Conservation (phyloP, 495 filamentous ascomycete genomes). For the Clohesyomyces aquaticus region DNA sequence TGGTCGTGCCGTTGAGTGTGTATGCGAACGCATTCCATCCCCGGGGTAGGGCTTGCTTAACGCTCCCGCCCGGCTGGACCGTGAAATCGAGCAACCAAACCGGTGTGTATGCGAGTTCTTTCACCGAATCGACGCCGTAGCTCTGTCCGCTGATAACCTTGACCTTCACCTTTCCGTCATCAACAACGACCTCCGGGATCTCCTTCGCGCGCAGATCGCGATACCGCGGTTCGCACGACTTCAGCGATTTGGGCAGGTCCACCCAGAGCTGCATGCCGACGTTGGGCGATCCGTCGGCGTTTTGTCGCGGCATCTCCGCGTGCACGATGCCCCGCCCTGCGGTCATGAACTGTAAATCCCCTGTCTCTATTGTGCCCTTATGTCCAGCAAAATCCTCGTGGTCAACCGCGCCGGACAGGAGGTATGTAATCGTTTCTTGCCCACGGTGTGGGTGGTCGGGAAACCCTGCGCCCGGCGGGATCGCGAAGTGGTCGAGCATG, state of each 20-base stretch:
- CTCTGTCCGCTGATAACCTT: slow-evolving; percentile 88
- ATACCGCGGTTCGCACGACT: slow-evolving; percentile 88
- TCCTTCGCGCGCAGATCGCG: slow-evolving; percentile 77
- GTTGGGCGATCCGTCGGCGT: slow-evolving; percentile 73
- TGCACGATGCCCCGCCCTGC: slow-evolving; percentile 92
- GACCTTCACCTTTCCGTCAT: slow-evolving; percentile 72
- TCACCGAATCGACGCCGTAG: slow-evolving; percentile 80
- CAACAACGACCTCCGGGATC: slow-evolving; percentile 70
- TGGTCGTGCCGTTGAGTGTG: slow-evolving; percentile 68
- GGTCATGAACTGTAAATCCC: slow-evolving; percentile 97
- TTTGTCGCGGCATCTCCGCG: slow-evolving; percentile 91
- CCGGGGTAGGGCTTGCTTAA: slow-evolving; percentile 72
- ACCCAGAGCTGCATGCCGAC: slow-evolving; percentile 96
- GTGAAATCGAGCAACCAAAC: slow-evolving; percentile 90
- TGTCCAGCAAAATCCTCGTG: slow-evolving; percentile 96
- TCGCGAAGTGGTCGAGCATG: slow-evolving; percentile 94
- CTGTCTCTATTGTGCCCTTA: slow-evolving; percentile 78
- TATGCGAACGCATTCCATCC: slow-evolving; percentile 95
- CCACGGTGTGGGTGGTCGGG: slow-evolving; percentile 78
- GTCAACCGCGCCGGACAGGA: slow-evolving; percentile 81
- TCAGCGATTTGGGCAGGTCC: slow-evolving; percentile 79
- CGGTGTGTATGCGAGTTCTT: slow-evolving; percentile 91
- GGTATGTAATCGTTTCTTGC: slow-evolving; percentile 85
- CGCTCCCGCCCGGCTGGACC: slow-evolving; percentile 75
- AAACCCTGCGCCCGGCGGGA: slow-evolving; percentile 81